Evolutionary conservation across 495 filamentous ascomycete species (phyloP).

Genomic region (Podospora conica): DNA sequence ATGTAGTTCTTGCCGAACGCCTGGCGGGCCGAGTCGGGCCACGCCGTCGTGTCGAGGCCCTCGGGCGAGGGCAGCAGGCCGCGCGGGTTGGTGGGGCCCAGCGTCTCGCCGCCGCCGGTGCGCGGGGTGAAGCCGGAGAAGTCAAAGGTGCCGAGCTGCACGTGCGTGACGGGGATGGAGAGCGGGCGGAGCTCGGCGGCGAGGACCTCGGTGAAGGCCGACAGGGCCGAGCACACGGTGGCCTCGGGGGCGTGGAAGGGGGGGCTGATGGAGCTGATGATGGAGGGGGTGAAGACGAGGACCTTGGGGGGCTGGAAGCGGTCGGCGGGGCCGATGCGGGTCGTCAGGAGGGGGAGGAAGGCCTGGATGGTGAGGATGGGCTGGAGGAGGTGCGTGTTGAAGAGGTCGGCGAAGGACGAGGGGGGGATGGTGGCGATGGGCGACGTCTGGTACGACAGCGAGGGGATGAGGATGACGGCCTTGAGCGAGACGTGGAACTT

Average conservation of each 20-base stretch:
- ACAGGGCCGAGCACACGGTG: slow-evolving; percentile 66
- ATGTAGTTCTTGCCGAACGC: slow-evolving; percentile 54
- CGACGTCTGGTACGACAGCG: slow-evolving; percentile 62
- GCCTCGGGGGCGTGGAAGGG: slow-evolving; percentile 83
- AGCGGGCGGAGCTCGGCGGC: slow-evolving; percentile 65
- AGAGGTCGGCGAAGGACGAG: slow-evolving; percentile 74
- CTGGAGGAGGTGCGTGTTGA: slow-evolving; percentile 89
- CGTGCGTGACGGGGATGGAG: slow-evolving; percentile 70
- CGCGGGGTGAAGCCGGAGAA: slow-evolving; percentile 39
- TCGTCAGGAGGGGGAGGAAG: slow-evolving; percentile 74
- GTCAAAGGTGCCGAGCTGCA: slow-evolving; percentile 87
- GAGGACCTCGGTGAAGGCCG: slow-evolving; percentile 70
- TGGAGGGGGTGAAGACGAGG: slow-evolving; percentile 75
- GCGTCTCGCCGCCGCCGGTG: slow-evolving; percentile 9
- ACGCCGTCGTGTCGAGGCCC: slow-evolving; percentile 58
- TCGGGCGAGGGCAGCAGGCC: slow-evolving; percentile 29
- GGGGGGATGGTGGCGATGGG: slow-evolving; percentile 78
- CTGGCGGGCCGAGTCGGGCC: slow-evolving; percentile 51
- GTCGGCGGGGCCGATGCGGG: slow-evolving; percentile 40
- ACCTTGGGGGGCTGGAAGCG: slow-evolving; percentile 47
- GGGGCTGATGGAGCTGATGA: slow-evolving; percentile 74
- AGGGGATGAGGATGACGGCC: slow-evolving; percentile 71
- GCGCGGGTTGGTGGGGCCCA: neutral
- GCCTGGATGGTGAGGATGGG: slow-evolving; percentile 80
- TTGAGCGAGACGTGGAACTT: slow-evolving; percentile 68